Evolutionary conservation across 78 protist genomes (phyloP).

Genomic region (Dictyostelium intermedium): DNA sequence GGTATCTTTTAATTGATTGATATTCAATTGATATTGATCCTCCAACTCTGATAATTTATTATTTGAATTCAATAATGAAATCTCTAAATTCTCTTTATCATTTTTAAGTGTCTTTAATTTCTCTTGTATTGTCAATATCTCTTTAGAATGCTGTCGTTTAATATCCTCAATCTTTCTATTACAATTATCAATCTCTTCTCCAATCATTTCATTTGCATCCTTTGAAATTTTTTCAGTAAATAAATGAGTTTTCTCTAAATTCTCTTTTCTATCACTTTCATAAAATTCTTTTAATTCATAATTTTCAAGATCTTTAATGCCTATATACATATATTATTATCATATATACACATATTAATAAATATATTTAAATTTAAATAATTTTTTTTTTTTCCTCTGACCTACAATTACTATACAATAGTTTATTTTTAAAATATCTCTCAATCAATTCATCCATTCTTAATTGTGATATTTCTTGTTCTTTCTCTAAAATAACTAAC

Average conservation of each 20-base stretch:
- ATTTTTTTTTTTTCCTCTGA: too few species aligned
- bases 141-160: not conserved
- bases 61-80: not conserved
- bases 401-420: not conserved
- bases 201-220: not conserved
- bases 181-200: not conserved
- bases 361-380: too few species aligned
- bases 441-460: not conserved
- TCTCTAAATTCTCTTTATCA: constrained; percentile 4
- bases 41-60: not conserved
- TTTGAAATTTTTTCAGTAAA: not conserved
- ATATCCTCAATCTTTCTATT: not conserved
- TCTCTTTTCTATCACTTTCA: not conserved
- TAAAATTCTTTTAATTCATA: not conserved
- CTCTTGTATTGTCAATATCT: not conserved
- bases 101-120: not conserved
- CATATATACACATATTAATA: not conserved
- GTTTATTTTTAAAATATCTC: not conserved
- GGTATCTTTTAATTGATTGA: not conserved
- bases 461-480: not conserved
- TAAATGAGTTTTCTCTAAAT: not conserved
- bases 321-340: not conserved
- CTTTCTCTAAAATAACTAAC: not conserved
- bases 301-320: not conserved
- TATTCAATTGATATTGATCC: not conserved